A percentile compares a stretch with the other conserved stretches of the same genome.
phyloP scores from a whole-genome alignment of 2,329 filamentous ascomycete species.

The Parafenestella ontariensis region DNA sequence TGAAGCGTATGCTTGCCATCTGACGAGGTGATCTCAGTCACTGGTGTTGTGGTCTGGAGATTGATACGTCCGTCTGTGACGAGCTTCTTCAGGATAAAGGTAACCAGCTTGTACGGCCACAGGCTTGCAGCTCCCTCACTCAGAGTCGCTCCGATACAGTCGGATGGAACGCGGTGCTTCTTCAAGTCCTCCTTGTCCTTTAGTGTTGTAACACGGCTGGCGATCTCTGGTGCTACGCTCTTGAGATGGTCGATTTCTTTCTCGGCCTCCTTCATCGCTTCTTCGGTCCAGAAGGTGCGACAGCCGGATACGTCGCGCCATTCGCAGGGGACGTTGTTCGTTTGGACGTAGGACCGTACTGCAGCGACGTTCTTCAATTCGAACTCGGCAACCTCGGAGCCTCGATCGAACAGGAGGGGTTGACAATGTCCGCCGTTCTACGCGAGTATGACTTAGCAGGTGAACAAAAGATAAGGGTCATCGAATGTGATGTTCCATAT shows the following conservation, averaged over 20 bases:
- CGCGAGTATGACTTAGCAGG: conserved; percentile 8
- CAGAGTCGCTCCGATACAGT: conserved; percentile 68
- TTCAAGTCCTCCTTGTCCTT: conserved; percentile 55
- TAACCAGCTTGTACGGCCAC: conserved; percentile 86
- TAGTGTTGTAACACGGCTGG: conserved; percentile 49
- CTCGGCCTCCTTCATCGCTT: conserved; percentile 62
- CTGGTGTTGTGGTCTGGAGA: conserved; percentile 76
- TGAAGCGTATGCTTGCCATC: conserved; percentile 64
- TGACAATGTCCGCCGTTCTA: conserved; percentile 72
- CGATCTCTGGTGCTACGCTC: conserved; percentile 64
- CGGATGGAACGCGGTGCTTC: conserved; percentile 55
- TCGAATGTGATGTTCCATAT: no score
- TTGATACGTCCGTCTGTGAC: conserved; percentile 64
- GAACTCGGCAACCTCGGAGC: conserved; percentile 70
- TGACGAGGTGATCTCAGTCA: conserved; percentile 46
- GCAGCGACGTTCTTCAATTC: conserved; percentile 73
- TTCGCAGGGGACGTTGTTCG: conserved; percentile 70
- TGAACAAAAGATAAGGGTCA: background rate
- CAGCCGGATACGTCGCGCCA: conserved; percentile 70
- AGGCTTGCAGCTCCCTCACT: conserved; percentile 71
- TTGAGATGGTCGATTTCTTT: conserved; percentile 60
- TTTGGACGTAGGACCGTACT: conserved; percentile 64
- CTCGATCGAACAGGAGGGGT: conserved; percentile 68
- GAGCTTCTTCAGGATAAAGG: conserved; percentile 71
- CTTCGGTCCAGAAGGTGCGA: conserved; percentile 66